These are phyloP conservation scores for Pyrus hybrid DNA, from an alignment of 331 rosid genomes.

Conservation along the genomic window DNA sequence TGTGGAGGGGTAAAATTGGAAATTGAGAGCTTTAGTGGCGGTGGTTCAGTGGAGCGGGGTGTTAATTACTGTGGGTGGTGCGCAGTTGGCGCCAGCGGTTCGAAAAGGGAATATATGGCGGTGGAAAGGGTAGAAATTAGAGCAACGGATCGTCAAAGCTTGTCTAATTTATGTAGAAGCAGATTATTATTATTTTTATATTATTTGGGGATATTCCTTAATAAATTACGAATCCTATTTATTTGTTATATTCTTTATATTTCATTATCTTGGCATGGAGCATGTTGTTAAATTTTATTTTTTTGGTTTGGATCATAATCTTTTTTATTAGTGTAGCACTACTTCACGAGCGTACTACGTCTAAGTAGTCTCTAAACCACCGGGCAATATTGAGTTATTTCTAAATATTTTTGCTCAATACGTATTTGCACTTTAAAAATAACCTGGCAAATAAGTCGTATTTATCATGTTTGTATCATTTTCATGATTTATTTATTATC, in stretches of 20 bases:
- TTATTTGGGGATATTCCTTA: slow-evolving; percentile 7
- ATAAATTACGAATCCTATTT: neutral
- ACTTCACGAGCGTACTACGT: too few species aligned
- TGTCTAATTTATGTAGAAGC: slow-evolving; percentile 4
- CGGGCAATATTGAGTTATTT: too few species aligned
- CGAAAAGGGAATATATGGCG: slow-evolving; percentile 5
- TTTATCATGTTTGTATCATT: rapidly evolving
- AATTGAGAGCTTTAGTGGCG: neutral
- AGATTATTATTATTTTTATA: neutral
- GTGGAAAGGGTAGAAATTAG: neutral
- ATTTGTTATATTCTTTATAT: neutral
- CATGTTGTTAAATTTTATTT: too few species aligned
- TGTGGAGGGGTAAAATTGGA: neutral
- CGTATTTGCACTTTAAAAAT: too few species aligned
- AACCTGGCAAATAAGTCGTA: rapidly evolving
- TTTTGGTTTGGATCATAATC: neutral
- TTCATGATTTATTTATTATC: too few species aligned
- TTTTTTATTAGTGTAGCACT: neutral
- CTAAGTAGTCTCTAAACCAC: too few species aligned
- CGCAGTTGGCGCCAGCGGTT: slow-evolving; percentile 23
- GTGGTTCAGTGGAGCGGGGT: neutral
- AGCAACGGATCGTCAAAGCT: neutral
- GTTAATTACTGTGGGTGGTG: neutral
- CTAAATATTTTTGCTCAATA: too few species aligned
- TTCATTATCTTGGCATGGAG: neutral